Evolutionary conservation across 441 rosid genomes (phyloP).

Genomic region (Lepidium campestre): DNA sequence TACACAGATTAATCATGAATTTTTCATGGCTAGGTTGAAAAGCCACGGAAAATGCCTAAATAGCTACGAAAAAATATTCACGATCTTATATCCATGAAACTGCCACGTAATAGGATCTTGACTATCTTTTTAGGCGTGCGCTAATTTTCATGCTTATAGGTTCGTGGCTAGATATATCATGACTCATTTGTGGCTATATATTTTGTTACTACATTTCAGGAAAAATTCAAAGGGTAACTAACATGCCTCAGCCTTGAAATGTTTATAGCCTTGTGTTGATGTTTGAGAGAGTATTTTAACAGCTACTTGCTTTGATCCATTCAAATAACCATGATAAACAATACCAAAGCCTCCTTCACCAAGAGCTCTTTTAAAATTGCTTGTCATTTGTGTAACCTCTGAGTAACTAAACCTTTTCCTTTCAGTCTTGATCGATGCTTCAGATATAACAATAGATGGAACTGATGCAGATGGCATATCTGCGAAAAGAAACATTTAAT

Average conservation of each 20-base stretch:
- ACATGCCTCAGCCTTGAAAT: constrained; percentile 37
- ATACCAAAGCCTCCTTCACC: constrained; percentile 47
- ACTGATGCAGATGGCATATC: not conserved
- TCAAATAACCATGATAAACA: constrained; percentile 31
- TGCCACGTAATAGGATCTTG: too few relatives aligned
- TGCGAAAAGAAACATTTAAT: not conserved
- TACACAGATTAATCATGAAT: too few relatives aligned
- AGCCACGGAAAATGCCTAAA: too few relatives aligned
- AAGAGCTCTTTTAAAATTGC: constrained; percentile 21
- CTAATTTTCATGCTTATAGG: too few relatives aligned
- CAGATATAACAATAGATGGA: not conserved
- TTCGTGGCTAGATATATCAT: too few relatives aligned
- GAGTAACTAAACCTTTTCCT: constrained; percentile 3
- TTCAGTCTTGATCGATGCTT: constrained; percentile 6
- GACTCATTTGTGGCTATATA: too few relatives aligned
- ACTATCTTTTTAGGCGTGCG: too few relatives aligned
- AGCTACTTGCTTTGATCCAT: constrained; percentile 28
- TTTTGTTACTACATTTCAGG: too few relatives aligned
- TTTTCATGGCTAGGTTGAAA: too few relatives aligned
- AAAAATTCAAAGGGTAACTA: too few relatives aligned
- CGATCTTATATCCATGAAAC: too few relatives aligned
- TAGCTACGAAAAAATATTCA: too few relatives aligned
- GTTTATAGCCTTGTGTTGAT: constrained; percentile 41
- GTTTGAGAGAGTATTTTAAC: constrained; percentile 31
- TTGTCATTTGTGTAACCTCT: constrained; percentile 29